Evolutionary conservation across 176 grass and related monocot species (phyloP), one percentile per base, ranked within the genome.

Genomic region (Avena atlantica): DNA sequence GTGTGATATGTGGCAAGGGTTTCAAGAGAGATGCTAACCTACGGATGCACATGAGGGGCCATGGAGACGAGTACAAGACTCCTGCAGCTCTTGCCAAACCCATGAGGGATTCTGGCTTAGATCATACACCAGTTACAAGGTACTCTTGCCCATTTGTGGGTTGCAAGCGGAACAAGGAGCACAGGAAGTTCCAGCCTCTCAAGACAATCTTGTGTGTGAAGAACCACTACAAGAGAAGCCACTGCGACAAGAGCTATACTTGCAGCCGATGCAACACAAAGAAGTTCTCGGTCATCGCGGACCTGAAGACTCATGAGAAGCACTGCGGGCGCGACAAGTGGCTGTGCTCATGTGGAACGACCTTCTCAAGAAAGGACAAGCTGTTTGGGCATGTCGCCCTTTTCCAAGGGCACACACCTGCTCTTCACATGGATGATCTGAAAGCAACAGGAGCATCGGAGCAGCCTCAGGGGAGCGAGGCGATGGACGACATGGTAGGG

Each of bases 41-140:
- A 53, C 89, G 95, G 89, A 97, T 97, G 95, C 95, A 97, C 81
- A 97, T 97, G 95, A 94, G 95, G 40, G 95, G 95, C 65, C 95
- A 97, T 68, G 95, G 95, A 69, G 95, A 94, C 0, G 95, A 97
- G 84, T 97, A 97, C 86, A 97, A 97, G 86, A 97, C 92, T 67
- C 13, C 92, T 10, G 95, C 95, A 52, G 95, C 95, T 70, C 92
- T 97, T 59, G 92, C 95, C 36, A 97, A 94, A 78, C 95, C 95
- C 48, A 81, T 27, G 6, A 97, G 83, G 61, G 95, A 94, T 56
- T 69, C 76, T 73, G 62, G 53, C 65, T 89, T 59, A 44, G 92
- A 97, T 15, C 88, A 85, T 48, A 82, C 79, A 56, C 95, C 88
- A 0, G 74, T 97, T 75, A 94, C 85, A 84, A 88, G 95, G 82